These are phyloP conservation scores for Rhizophagus sp. DNA, from an alignment of 192 early-diverging fungal genomes.

Conservation along the genomic window DNA sequence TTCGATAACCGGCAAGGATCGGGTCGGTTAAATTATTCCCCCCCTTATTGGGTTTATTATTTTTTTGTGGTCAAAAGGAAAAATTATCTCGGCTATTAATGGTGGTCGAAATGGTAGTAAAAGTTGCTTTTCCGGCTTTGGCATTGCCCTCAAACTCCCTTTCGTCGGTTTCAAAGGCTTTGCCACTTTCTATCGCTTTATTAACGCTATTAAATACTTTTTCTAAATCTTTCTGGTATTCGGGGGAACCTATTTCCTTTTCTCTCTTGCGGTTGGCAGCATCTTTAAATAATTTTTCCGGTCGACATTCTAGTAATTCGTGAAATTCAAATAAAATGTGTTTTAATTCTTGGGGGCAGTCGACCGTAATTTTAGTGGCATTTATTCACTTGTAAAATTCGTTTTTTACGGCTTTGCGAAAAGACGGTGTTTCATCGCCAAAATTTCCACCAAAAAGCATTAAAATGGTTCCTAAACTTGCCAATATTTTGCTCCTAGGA, in stretches of 20 bases:
- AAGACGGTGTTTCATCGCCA: background rate
- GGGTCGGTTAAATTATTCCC: background rate
- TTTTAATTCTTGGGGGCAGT: background rate
- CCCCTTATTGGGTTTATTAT: background rate
- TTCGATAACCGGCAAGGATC: background rate
- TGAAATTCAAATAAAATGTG: background rate
- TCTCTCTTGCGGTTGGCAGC: background rate
- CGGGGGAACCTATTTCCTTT: background rate
- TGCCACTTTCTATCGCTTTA: background rate
- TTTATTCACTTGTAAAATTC: conserved; percentile 1
- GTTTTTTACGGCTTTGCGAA: background rate
- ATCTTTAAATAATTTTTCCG: background rate
- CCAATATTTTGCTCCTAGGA: background rate
- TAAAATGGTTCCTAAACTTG: background rate
- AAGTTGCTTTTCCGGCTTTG: background rate
- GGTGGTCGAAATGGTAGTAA: background rate
- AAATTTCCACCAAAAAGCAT: background rate
- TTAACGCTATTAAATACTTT: background rate
- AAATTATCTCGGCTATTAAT: background rate
- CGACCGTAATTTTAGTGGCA: background rate
- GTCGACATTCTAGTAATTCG: background rate
- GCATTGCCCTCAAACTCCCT: background rate
- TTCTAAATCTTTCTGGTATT: background rate
- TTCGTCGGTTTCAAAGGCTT: background rate
- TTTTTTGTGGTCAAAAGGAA: background rate